Base-by-base conservation (phyloP, 169 alveolate genomes). In the Eimeria sp. region DNA sequence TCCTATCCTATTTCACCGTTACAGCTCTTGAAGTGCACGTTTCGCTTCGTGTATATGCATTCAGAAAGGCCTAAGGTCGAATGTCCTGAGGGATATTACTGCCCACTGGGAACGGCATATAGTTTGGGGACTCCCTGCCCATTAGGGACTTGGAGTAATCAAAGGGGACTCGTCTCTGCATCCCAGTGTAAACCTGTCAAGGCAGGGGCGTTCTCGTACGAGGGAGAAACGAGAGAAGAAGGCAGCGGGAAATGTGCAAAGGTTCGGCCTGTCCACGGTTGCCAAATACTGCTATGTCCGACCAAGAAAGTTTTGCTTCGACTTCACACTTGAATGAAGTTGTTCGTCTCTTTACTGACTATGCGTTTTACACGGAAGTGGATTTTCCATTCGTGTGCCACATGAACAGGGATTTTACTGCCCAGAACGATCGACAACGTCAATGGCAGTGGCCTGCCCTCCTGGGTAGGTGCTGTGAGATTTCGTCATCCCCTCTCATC, bases 361-460 rank as follows among this genome's bases (percentile, higher is more conserved):
- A 30, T 18, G 54, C 56, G 30, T 72, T 13, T 10, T 58, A 20
- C 77, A 6, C 0, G 40, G 13, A 49, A 77, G 66, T n/a, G 66
- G 49, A 6, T 13, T 23, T 49, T 11, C 30, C 68, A 49, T 14
- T 1, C 14, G 2, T 52, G 46, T 49, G 66, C n/a, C n/a, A 3
- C 37, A 71, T 46, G 13, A 40, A 40, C 93, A 87, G 93, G 93
- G 93, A 30, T 87, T 52, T 54, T 87, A 87, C 66, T 87, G 93
- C 40, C 93, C 93, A 40, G 93, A 87, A 40, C 78, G 82, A 40
- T 87, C 93, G 25, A 87, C 93, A 30, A 87, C 93, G 18, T 87
- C 93, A 43, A 87, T 87, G 93, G 93, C 93, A 40, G 93, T 64
- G 72, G 71, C 93, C 23, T 87, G 93, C 82, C 93, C 93, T 37